Evolutionary conservation across 2,329 filamentous ascomycete species (phyloP).

Genomic region (Thermomyces lanuginosus): DNA sequence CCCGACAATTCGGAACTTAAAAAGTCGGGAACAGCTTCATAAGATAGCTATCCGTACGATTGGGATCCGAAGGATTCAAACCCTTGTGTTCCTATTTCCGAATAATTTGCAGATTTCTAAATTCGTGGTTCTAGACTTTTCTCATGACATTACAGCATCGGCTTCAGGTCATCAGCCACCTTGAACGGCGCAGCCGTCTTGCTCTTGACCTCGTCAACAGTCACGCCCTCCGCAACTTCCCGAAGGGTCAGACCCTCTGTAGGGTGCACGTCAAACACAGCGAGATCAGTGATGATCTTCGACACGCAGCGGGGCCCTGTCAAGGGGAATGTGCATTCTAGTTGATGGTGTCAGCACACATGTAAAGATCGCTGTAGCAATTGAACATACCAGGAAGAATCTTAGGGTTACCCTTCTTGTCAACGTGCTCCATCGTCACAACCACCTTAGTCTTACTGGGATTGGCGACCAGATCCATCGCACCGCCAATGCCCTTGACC

Average conservation of each 20-base stretch:
- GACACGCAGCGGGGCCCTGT: conserved; percentile 50
- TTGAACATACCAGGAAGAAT: conserved; percentile 30
- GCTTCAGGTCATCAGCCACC: conserved; percentile 43
- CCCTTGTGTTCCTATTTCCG: too few relatives aligned
- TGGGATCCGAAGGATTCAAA: too few relatives aligned
- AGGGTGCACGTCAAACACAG: conserved; percentile 58
- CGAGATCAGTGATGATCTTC: conserved; percentile 58
- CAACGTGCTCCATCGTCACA: conserved; percentile 53
- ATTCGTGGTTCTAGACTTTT: too few relatives aligned
- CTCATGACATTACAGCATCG: conserved; percentile 29
- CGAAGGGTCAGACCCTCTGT: conserved; percentile 38
- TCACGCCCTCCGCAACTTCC: conserved; percentile 54
- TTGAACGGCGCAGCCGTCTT: conserved; percentile 57
- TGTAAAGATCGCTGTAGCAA: neutral
- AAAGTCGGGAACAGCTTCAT: too few relatives aligned
- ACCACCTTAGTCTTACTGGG: conserved; percentile 53
- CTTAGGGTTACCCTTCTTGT: conserved; percentile 53
- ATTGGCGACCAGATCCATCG: conserved; percentile 53
- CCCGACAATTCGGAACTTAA: too few relatives aligned
- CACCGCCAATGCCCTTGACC: conserved; percentile 62
- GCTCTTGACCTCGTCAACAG: conserved; percentile 49
- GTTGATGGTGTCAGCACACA: conserved; percentile 7
- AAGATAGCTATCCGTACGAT: too few relatives aligned
- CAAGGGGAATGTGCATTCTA: conserved; percentile 47
- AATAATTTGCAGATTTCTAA: too few relatives aligned